These are phyloP conservation scores for Tuber aestivum DNA, from an alignment of 495 filamentous ascomycete species.

Conservation along the genomic window DNA sequence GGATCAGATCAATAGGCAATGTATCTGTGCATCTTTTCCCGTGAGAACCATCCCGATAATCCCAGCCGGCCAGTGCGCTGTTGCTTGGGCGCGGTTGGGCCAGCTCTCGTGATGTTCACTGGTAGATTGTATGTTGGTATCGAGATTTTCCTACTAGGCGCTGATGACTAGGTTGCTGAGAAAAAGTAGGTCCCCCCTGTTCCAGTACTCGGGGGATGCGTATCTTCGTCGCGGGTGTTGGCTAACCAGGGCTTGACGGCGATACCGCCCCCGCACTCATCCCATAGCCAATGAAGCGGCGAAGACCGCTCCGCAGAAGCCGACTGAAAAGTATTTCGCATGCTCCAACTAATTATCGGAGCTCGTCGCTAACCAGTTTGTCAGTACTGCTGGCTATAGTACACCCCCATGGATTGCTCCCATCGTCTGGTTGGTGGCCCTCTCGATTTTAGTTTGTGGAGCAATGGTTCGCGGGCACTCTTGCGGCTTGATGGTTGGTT, in stretches of 20 bases:
- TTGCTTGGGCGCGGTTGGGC: slow-evolving; percentile 12
- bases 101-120: slow-evolving; percentile 75
- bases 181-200: slow-evolving; percentile 57
- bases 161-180: slow-evolving; percentile 67
- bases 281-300: slow-evolving; percentile 71
- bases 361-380: slow-evolving; percentile 54
- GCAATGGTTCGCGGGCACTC: slow-evolving; percentile 82
- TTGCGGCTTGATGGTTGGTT: slow-evolving; percentile 72
- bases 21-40: too few species aligned
- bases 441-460: slow-evolving; percentile 67
- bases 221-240: not conserved
- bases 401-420: slow-evolving; percentile 91
- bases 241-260: slow-evolving; percentile 11
- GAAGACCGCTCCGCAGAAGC: slow-evolving; percentile 57
- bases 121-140: slow-evolving; percentile 64
- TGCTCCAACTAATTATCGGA: slow-evolving; percentile 5
- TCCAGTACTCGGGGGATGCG: not conserved
- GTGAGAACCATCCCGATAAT: too few species aligned
- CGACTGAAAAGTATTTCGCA: not conserved
- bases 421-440: slow-evolving; percentile 62
- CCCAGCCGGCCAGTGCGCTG: too few species aligned
- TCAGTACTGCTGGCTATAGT: slow-evolving; percentile 63
- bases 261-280: slow-evolving; percentile 83
- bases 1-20: too few species aligned
- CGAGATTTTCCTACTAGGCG: slow-evolving; percentile 60